Conservation (phyloP, 495 filamentous ascomycete genomes). For the Podospora comata region DNA sequence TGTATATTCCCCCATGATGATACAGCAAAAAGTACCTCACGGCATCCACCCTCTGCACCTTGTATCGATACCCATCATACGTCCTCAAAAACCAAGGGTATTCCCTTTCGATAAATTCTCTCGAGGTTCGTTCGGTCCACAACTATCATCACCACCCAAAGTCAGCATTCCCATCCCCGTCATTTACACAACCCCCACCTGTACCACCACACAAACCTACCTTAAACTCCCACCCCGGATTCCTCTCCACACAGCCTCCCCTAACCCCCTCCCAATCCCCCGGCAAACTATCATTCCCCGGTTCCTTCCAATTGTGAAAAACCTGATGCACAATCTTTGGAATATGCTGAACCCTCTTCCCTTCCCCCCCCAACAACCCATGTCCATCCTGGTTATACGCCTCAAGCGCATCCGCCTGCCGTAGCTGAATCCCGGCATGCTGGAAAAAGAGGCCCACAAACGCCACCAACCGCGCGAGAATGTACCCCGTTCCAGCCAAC, state of each 20-base stretch:
- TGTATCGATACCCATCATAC: slow-evolving; percentile 74
- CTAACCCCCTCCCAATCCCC: slow-evolving; percentile 70
- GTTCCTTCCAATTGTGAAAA: slow-evolving; percentile 59
- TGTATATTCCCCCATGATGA: slow-evolving; percentile 82
- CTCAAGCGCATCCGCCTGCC: slow-evolving; percentile 22
- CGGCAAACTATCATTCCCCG: slow-evolving; percentile 59
- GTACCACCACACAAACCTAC: slow-evolving; percentile 41
- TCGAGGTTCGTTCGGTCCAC: slow-evolving; percentile 78
- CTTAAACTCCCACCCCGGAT: slow-evolving; percentile 78
- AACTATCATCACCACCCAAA: slow-evolving; percentile 47
- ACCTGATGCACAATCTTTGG: slow-evolving; percentile 92
- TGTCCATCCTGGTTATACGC: slow-evolving; percentile 4
- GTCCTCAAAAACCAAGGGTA: slow-evolving; percentile 87
- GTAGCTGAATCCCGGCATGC: slow-evolving; percentile 29
- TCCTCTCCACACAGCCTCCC: slow-evolving; percentile 69
- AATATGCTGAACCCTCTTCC: slow-evolving; percentile 18
- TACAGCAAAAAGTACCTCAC: slow-evolving; percentile 86
- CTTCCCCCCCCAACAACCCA: not conserved
- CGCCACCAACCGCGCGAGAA: slow-evolving; percentile 21
- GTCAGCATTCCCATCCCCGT: not conserved
- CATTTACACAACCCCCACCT: not conserved
- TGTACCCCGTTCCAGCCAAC: slow-evolving; percentile 15
- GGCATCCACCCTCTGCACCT: slow-evolving; percentile 82
- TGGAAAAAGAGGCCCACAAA: slow-evolving; percentile 30
- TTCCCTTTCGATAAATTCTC: slow-evolving; percentile 69